Conservation (phyloP, 768 basidiomycete genomes). For the Tricholoma saponaceum region DNA sequence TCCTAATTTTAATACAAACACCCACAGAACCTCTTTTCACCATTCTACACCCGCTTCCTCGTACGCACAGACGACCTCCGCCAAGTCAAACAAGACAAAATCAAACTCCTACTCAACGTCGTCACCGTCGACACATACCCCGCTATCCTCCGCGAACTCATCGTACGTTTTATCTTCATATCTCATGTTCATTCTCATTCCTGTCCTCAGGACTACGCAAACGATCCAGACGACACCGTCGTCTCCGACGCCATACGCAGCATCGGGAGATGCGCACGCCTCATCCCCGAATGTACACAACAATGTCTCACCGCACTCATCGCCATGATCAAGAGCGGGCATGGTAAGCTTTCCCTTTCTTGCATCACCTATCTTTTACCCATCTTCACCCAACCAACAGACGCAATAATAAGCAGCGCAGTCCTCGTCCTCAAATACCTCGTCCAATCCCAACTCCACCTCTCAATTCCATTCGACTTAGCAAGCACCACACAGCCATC, state of each 20-base stretch:
- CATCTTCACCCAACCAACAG: slow-evolving; percentile 33
- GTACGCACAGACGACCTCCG: slow-evolving; percentile 64
- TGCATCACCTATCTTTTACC: background rate
- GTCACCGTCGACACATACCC: slow-evolving; percentile 64
- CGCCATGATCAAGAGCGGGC: slow-evolving; percentile 69
- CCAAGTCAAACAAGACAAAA: slow-evolving; percentile 70
- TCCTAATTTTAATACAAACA: background rate
- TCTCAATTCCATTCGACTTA: slow-evolving; percentile 12
- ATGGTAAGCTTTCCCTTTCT: slow-evolving; percentile 48
- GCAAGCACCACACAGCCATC: slow-evolving; percentile 24
- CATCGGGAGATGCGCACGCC: slow-evolving; percentile 70
- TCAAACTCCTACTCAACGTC: slow-evolving; percentile 66
- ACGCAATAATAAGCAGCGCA: slow-evolving; percentile 71
- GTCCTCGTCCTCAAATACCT: slow-evolving; percentile 84
- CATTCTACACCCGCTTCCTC: slow-evolving; percentile 63
- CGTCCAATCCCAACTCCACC: slow-evolving; percentile 59
- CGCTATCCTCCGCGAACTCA: slow-evolving; percentile 75
- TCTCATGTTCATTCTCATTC: background rate
- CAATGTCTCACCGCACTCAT: slow-evolving; percentile 77
- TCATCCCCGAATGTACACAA: slow-evolving; percentile 62
- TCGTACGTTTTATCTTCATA: slow-evolving; percentile 44
- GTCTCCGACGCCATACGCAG: slow-evolving; percentile 73
- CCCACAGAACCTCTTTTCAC: slow-evolving; percentile 56
- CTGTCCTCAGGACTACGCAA: slow-evolving; percentile 64
- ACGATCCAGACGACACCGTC: slow-evolving; percentile 70